Conservation (phyloP, 2,329 filamentous ascomycete genomes). For the Fusarium domesticum region DNA sequence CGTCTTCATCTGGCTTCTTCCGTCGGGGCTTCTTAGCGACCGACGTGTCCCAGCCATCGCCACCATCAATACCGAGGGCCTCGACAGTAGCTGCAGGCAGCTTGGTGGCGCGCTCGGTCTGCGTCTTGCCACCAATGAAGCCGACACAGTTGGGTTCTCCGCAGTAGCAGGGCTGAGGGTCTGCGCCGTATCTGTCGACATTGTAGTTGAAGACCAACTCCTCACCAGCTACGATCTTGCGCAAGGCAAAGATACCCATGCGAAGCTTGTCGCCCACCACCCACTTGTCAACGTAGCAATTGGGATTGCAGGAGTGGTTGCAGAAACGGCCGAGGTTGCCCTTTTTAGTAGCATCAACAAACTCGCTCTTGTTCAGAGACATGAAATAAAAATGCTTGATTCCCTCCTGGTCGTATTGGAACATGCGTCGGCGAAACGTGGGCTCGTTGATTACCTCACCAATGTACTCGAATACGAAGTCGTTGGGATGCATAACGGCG, state of each 20-base stretch:
- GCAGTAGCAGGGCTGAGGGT: constrained; percentile 96
- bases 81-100: constrained; percentile 86
- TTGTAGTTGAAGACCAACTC: constrained; percentile 99
- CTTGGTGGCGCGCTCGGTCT: constrained; percentile 93
- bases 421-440: constrained; percentile 83
- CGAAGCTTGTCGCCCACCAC: constrained; percentile 94
- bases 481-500: constrained; percentile 69
- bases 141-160: constrained; percentile 92
- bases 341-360: constrained; percentile 95
- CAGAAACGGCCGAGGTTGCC: constrained; percentile 96
- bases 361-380: constrained; percentile 94
- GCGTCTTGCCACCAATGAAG: constrained; percentile 95
- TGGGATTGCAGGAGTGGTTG: constrained; percentile 98
- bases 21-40: constrained; percentile 87
- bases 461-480: constrained; percentile 98
- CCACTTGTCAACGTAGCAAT: constrained; percentile 99
- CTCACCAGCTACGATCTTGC: constrained; percentile 80
- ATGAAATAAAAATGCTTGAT: constrained; percentile 99
- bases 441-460: constrained; percentile 96
- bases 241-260: constrained; percentile 97
- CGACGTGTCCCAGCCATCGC: constrained; percentile 85
- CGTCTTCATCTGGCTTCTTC: constrained; percentile 88
- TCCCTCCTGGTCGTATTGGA: constrained; percentile 90
- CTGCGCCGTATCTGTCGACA: constrained; percentile 93
- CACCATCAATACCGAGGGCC: constrained; percentile 90